A percentile compares a stretch with the other conserved stretches of the same genome.
These are phyloP conservation scores for Zasmidium angulare DNA, from an alignment of 2,329 filamentous ascomycete species.

Conservation along the genomic window DNA sequence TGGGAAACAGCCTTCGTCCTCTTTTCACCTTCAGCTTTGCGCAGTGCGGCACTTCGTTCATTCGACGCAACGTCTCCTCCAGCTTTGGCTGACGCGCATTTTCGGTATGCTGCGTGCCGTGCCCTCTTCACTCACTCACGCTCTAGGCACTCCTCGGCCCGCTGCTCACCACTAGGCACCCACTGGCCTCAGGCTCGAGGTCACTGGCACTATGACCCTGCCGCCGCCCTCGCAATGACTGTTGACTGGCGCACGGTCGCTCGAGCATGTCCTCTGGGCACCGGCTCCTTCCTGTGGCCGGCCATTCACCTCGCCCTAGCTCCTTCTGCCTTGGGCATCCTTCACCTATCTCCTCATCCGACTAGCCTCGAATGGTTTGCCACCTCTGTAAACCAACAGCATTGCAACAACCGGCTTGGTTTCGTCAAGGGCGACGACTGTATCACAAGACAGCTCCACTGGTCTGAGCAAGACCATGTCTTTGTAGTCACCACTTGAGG, in stretches of 20 bases:
- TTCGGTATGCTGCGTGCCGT: not conserved
- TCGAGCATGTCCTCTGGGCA: not conserved
- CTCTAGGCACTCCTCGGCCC: not conserved
- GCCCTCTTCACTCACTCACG: not conserved
- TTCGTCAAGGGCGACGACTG: not conserved
- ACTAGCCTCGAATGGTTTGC: not conserved
- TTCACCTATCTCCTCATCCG: not conserved
- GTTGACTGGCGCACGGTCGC: not conserved
- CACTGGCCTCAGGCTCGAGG: not conserved
- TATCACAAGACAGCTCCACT: not conserved
- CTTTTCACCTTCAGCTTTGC: not conserved
- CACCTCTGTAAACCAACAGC: not conserved
- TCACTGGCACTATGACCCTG: not conserved
- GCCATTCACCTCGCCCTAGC: not conserved
- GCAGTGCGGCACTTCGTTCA: not conserved
- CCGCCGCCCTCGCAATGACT: not conserved
- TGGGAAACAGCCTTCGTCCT: not conserved
- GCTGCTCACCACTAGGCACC: not conserved
- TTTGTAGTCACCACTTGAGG: not conserved
- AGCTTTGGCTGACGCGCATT: not conserved
- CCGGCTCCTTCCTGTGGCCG: not conserved
- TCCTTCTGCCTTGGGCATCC: not conserved
- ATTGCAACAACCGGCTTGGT: not conserved
- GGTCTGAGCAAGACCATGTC: not conserved
- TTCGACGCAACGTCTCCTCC: not conserved